Evolutionary conservation across 768 basidiomycete genomes (phyloP), one percentile per base, ranked within the genome.

Genomic region (Tulasnella sp.): DNA sequence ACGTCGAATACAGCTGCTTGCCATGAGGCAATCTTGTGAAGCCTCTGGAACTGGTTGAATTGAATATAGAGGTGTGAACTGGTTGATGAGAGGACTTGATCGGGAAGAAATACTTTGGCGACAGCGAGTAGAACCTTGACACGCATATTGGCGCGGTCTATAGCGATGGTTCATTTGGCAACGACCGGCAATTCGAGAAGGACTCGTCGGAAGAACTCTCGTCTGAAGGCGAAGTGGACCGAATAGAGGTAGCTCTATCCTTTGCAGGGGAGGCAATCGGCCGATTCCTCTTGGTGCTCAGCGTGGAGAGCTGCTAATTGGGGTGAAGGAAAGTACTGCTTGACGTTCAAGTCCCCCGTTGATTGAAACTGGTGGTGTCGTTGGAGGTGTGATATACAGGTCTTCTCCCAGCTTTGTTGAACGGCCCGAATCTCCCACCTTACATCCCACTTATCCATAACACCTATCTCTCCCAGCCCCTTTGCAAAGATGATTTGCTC

Each of bases 341-440:
- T 54, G 54, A 0, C 60, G 34, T 37, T 81, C 22, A 37, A 24
- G 44, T n/a, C 76, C 34, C 54, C 75, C n/a, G 72, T 14, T 54
- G 58, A 37, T 31, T 34, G 31, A 82, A 54, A 28, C 14, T 72
- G 50, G 18, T 69, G 74, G 28, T 77, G 72, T 34, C 50, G 40
- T 69, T 75, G 60, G 40, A 50, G 37, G 76, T 69, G 82, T 75
- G 34, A 64, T 28, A 54, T 77, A 46, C 44, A 46, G 31, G 74
- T 58, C 50, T 31, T 46, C 46, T 37, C 37, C 37, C 46, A 4
- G 3, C 46, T 46, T 9, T 4, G 46, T 9, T 11, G 11, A 37
- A 37, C 37, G 37, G 37, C 46, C 46, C 18, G 14, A 46, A 20
- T 9, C 46, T 46, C 46, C 46, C 3, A 4, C 46, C 46, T 46